Evolutionary conservation across 352 stramenopile species (phyloP), one percentile per base, ranked within the genome.

Genomic region (Blastocystis sp.): DNA sequence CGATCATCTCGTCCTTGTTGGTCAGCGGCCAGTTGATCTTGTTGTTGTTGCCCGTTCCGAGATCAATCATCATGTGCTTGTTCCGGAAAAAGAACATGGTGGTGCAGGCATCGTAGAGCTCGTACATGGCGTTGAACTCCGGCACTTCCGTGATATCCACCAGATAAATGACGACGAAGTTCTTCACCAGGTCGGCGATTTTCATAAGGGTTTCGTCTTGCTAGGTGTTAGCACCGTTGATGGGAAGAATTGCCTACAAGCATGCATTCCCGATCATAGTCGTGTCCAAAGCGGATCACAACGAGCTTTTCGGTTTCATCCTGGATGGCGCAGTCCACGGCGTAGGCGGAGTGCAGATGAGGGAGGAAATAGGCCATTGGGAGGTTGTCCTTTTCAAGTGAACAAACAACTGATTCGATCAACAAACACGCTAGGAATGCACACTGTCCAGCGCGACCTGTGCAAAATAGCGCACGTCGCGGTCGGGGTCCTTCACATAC

Each of bases 51-150:
- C 97, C 97, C 61, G 97, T 99, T 70, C 97, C 97, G 41, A 98
- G 90, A 92, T 99, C 97, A 71, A 99, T 97, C 97, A 99, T 99
- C 86, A 99, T 99, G 91, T 99, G 97, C 91, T 98, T 98, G 92
- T 99, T 99, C 62, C 96, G 93, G 92, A 98, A 99, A 91, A 99
- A 99, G 90, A 98, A 99, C 97, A 99, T 99, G 89, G 98, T 95
- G 5, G 95, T 98, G 90, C 96, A 98, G 34, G 94, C 94, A 41
- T 90, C 74, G 91, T 98, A 98, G 9, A 99, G 93, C 92, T 99
- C 96, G 91, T 99, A 99, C 97, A 99, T 99, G 79, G 94, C 94
- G 91, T 98, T 99, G 90, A 99, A 99, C 89, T 99, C 97, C 7
- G 96, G 96, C 67, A 99, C 97, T 89, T 96, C 92, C 28, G 93